Conservation (phyloP, 2,329 filamentous ascomycete species). For the Fusarium sp. region DNA sequence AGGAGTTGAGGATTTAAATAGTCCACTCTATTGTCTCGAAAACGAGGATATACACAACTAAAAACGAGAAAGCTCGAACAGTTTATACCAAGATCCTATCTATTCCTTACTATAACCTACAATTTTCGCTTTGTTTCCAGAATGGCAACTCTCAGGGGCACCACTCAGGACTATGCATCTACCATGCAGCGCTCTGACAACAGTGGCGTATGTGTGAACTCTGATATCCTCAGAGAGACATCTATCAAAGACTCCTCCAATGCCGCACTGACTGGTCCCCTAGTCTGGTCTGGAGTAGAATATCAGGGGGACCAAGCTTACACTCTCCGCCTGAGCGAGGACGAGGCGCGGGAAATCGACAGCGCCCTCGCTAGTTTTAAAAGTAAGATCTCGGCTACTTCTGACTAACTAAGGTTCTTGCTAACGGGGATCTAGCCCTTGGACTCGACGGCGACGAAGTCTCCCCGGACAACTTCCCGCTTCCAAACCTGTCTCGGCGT, state of each 20-base stretch:
- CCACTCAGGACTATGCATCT: slow-evolving; percentile 23
- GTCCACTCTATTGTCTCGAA: slow-evolving; percentile 1
- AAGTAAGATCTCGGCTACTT: slow-evolving; percentile 27
- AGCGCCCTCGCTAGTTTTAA: slow-evolving; percentile 49
- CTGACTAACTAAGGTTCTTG: slow-evolving; percentile 2
- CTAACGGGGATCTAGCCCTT: slow-evolving; percentile 36
- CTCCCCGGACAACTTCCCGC: slow-evolving; percentile 55
- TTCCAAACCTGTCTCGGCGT: slow-evolving; percentile 54
- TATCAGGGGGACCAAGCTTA: slow-evolving; percentile 30
- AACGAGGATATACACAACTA: slow-evolving; percentile 6
- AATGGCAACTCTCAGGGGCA: slow-evolving; percentile 30
- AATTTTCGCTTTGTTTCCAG: neutral
- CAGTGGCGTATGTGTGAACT: slow-evolving; percentile 23
- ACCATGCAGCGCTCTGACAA: slow-evolving; percentile 10
- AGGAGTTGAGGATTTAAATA: slow-evolving; percentile 33
- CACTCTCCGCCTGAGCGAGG: slow-evolving; percentile 34
- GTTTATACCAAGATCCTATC: slow-evolving; percentile 1
- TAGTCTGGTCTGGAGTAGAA: slow-evolving; percentile 46
- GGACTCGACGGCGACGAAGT: slow-evolving; percentile 40
- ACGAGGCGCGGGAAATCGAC: slow-evolving; percentile 42
- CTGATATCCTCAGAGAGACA: slow-evolving; percentile 18
- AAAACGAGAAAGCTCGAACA: neutral
- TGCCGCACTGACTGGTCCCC: slow-evolving; percentile 35
- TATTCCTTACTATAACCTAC: neutral
- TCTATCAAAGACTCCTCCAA: slow-evolving; percentile 19